phyloP scores from a whole-genome alignment of 192 early-diverging fungal species.

The Backusella australiensis region DNA sequence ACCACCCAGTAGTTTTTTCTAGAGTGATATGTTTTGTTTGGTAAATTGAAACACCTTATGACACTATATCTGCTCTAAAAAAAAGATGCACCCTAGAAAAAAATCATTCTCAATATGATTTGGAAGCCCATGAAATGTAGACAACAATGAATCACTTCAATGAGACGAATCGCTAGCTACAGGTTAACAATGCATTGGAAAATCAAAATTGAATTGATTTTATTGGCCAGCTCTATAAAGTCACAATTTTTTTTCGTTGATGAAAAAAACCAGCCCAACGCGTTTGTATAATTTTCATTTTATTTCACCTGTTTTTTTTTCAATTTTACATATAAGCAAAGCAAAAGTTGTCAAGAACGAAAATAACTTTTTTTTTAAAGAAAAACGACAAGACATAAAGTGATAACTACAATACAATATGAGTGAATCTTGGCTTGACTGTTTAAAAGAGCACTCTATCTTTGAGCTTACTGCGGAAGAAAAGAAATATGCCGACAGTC shows the following conservation, averaged over 20 bases:
- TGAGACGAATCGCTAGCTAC: too few species aligned
- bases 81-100: too few species aligned
- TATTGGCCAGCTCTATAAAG: neutral
- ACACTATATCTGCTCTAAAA: too few species aligned
- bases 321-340: neutral
- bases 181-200: neutral
- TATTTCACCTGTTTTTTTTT: neutral
- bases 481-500: neutral
- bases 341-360: slow-evolving; percentile 4
- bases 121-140: neutral
- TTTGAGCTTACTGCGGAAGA: slow-evolving; percentile 9
- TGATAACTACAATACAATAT: neutral
- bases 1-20: too few species aligned
- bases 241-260: neutral
- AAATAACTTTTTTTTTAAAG: neutral
- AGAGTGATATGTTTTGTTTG: too few species aligned
- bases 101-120: neutral
- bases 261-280: neutral
- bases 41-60: too few species aligned
- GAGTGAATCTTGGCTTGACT: slow-evolving; percentile 17
- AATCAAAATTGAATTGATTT: neutral
- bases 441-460: slow-evolving; percentile 12
- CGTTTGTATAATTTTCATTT: neutral
- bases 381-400: neutral
- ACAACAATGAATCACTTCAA: neutral